Evolutionary conservation across 495 filamentous ascomycete genomes (phyloP), one percentile per base, ranked within the genome.

Genomic region (Patellaria atrata): DNA sequence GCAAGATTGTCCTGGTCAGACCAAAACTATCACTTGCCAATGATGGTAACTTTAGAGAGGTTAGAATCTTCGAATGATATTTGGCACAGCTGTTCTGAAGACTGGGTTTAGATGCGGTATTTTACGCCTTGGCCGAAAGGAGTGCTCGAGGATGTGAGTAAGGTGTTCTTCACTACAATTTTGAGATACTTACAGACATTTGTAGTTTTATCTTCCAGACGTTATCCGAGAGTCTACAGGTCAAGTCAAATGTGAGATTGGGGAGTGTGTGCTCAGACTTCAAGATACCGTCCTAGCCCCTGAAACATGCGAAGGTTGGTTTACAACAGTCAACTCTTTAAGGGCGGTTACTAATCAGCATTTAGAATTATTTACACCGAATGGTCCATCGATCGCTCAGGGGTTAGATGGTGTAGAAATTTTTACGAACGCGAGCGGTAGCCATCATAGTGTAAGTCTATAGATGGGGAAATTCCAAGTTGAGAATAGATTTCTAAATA

Each of bases 21-120:
- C 85, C 84, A 0, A 94, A 93, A 56, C 65, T 87, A 52, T 82
- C 63, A 50, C 71, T 93, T 11, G 84, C 85, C 30, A 78, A 81
- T 24, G n/a, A n/a, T n/a, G n/a, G n/a, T n/a, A n/a, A n/a, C n/a
- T n/a, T n/a, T n/a, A n/a, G n/a, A n/a, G n/a, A n/a, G n/a, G n/a
- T n/a, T n/a, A n/a, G n/a, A n/a, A n/a, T n/a, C n/a, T n/a, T n/a
- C n/a, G n/a, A n/a, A n/a, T n/a, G n/a, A n/a, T n/a, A n/a, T n/a
- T n/a, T n/a, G n/a, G n/a, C n/a, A n/a, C n/a, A n/a, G n/a, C n/a
- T n/a, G 31, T 10, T 15, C 10, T 7, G 34, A 32, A 32, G 18
- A 12, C 5, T 5, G 23, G 26, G 13, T 6, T 33, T 79, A 85
- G 49, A 74, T 70, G 64, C 55, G 79, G 6, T 74, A 77, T 53